Conservation (phyloP, 257 asterid species). For the Plantago major region DNA sequence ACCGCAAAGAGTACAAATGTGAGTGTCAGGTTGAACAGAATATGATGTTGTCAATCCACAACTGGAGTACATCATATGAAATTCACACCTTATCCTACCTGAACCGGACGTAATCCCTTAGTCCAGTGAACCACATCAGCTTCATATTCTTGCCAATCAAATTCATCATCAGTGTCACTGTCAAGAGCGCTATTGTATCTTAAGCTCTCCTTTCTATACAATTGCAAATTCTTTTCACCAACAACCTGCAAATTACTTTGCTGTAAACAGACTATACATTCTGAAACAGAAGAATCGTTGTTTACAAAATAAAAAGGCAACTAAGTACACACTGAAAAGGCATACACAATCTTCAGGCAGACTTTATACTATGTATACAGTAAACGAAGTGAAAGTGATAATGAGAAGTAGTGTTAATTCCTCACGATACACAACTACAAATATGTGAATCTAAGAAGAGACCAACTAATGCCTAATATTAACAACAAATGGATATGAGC, state of each 20-base stretch:
- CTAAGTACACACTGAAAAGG: not conserved
- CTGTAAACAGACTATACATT: not conserved
- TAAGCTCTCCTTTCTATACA: slow-evolving; percentile 37
- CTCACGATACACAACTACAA: too few relatives aligned
- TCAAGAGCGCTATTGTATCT: slow-evolving; percentile 31
- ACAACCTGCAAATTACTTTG: slow-evolving; percentile 49
- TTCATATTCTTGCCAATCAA: slow-evolving; percentile 71
- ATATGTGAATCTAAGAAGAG: too few relatives aligned
- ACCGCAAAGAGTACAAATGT: slow-evolving; percentile 23
- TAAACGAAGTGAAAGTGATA: not conserved
- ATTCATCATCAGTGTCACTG: slow-evolving; percentile 38
- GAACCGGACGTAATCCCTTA: slow-evolving; percentile 74
- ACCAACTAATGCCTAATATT: too few relatives aligned
- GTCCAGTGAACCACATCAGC: slow-evolving; percentile 83
- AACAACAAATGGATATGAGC: too few relatives aligned
- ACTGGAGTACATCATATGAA: slow-evolving; percentile 15
- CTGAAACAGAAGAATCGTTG: slow-evolving; percentile 5
- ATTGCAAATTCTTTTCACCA: slow-evolving; percentile 50
- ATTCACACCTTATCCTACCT: slow-evolving; percentile 56
- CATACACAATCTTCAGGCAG: not conserved
- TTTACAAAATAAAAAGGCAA: not conserved
- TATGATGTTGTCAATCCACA: slow-evolving; percentile 12
- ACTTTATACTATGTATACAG: not conserved
- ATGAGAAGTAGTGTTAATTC: not conserved
- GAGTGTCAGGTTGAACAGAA: slow-evolving; percentile 9